Percentiles rank a stretch among this genome's conserved stretches.
Evolutionary conservation across 1,284 basidiomycete genomes (phyloP).

Genomic region (Porogramme epimiltina): DNA sequence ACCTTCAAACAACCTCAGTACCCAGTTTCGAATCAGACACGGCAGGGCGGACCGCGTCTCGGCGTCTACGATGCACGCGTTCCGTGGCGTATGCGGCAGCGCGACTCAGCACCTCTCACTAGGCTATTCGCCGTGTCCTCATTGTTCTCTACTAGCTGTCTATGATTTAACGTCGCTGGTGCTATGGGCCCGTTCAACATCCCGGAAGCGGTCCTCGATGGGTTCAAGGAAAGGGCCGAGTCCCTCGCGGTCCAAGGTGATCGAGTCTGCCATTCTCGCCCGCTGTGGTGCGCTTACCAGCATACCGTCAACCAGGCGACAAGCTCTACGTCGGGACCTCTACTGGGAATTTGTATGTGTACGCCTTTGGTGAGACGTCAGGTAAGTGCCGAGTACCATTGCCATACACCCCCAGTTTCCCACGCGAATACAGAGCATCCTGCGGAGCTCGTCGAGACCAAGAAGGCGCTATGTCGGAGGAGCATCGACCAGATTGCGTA

Average conservation of each 20-base stretch:
- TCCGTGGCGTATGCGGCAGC: too few relatives aligned
- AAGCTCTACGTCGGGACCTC: slow-evolving; percentile 78
- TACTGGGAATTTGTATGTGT: slow-evolving; percentile 71
- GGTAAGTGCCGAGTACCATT: slow-evolving; percentile 30
- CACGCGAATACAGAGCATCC: slow-evolving; percentile 37
- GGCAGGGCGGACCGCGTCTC: too few relatives aligned
- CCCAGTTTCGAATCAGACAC: too few relatives aligned
- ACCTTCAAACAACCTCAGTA: too few relatives aligned
- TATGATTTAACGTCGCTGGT: too few relatives aligned
- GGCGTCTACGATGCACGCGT: too few relatives aligned
- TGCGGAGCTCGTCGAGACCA: slow-evolving; percentile 62
- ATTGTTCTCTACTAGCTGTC: too few relatives aligned
- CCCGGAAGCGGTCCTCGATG: slow-evolving; percentile 40
- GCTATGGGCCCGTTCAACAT: slow-evolving; percentile 47
- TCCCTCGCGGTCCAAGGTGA: slow-evolving; percentile 55
- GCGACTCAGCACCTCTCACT: too few relatives aligned
- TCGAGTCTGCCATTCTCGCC: not conserved
- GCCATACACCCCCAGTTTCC: too few relatives aligned
- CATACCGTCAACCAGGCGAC: slow-evolving; percentile 72
- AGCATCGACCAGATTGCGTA: slow-evolving; percentile 87
- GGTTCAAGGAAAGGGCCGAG: slow-evolving; percentile 51
- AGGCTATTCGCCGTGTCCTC: too few relatives aligned
- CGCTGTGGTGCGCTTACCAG: too few relatives aligned
- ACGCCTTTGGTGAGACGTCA: slow-evolving; percentile 46
- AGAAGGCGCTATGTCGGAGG: slow-evolving; percentile 53